Evolutionary conservation across 192 early-diverging fungal species (phyloP).

Genomic region (Gamsiella multidivaricata): DNA sequence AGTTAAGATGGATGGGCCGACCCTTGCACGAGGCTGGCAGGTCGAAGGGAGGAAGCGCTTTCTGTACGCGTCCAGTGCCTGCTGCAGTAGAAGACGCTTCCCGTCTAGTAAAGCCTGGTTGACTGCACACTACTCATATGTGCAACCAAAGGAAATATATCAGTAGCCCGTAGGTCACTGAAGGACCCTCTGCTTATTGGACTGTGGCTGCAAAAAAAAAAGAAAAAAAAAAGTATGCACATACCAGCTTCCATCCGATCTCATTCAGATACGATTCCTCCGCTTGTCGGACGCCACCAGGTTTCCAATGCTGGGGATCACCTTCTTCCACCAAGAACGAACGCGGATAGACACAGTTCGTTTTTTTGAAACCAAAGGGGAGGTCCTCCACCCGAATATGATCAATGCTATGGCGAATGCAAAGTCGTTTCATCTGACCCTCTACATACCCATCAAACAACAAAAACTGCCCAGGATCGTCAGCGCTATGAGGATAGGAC

Average conservation of each 20-base stretch:
- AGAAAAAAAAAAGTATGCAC: too few species aligned
- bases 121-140: slow-evolving; percentile 46
- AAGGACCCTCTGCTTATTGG: too few species aligned
- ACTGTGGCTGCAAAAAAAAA: too few species aligned
- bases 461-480: not conserved
- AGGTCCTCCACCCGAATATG: slow-evolving; percentile 55
- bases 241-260: slow-evolving; percentile 74
- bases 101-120: slow-evolving; percentile 55
- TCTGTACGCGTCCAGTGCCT: slow-evolving; percentile 64
- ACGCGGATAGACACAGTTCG: slow-evolving; percentile 68
- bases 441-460: slow-evolving; percentile 53
- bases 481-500: not conserved
- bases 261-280: slow-evolving; percentile 62
- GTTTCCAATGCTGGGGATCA: slow-evolving; percentile 36
- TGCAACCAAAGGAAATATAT: too few species aligned
- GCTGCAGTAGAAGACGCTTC: slow-evolving; percentile 61
- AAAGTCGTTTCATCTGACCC: slow-evolving; percentile 44
- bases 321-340: slow-evolving; percentile 37
- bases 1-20: slow-evolving; percentile 15
- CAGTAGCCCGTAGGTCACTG: too few species aligned
- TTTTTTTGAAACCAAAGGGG: slow-evolving; percentile 57
- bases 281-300: slow-evolving; percentile 55
- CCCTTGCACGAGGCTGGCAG: slow-evolving; percentile 32
- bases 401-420: slow-evolving; percentile 64
- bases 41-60: slow-evolving; percentile 26